Evolutionary conservation across 768 basidiomycete species (phyloP), one percentile per base, ranked within the genome.

Genomic region (Butyriboletus loyo): DNA sequence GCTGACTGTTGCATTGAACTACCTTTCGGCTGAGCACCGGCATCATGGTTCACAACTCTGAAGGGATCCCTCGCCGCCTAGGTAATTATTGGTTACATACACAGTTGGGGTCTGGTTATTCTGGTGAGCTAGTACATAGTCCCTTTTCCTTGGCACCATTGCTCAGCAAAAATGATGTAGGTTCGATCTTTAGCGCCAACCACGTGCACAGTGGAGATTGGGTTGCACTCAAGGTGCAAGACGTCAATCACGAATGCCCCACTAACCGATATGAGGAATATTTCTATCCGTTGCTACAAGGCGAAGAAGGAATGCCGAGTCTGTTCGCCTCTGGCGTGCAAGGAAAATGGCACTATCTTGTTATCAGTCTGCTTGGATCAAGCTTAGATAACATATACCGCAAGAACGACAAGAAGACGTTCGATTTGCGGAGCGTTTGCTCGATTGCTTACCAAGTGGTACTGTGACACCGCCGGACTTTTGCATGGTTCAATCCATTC

Each of bases 371-470:
- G 14, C 78, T 91, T 13, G 88, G 88, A 14, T 63, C 78, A 21
- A 89, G 86, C 62, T 68, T 91, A 44, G 87, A 90, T 58, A 79
- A 63, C 38, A 69, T 90, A 48, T 80, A 79, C 66, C 75, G 79
- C 52, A 74, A 73, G 59, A 77, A 73, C 52, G 82, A 80, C 35
- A 81, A 79, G 63, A 77, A 78, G 19, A 69, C 70, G 6, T 78
- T 90, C 75, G 87, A 88, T 69, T 62, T 90, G 14, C 76, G 88
- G 36, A 87, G 82, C 46, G 85, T 86, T 36, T 89, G 86, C 58
- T 79, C 80, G 37, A 82, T 89, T 55, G 88, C 87, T 9, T 83
- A 88, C 63, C 88, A 91, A 77, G 70, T 88, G 70, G 88, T 90
- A 71, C 82, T 69, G 25, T 42, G 35, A 32, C 49, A 25, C 22